These are phyloP conservation scores for Platanthera zijinensis DNA, from an alignment of 106 monocot species.

Conservation along the genomic window DNA sequence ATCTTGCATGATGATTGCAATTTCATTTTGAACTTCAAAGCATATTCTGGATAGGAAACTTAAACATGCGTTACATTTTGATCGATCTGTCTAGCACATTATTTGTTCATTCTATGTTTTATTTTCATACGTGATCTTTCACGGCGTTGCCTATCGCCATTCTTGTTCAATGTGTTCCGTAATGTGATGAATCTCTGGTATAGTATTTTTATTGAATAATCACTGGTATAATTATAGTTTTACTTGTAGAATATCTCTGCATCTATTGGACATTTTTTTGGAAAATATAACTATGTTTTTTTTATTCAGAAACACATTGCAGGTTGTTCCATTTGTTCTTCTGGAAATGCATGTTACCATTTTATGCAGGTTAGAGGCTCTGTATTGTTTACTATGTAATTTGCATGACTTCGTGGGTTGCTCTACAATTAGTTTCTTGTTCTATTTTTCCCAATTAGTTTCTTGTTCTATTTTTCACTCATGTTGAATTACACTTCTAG, in stretches of 20 bases:
- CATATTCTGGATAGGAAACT: neutral
- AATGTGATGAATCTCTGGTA: neutral
- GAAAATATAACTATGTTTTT: conserved; percentile 3
- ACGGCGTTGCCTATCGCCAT: neutral
- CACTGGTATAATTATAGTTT: neutral
- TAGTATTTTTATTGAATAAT: too few species aligned
- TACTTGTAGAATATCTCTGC: neutral
- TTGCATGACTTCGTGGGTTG: neutral
- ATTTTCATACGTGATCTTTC: neutral
- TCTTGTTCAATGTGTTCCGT: neutral
- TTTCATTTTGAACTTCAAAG: neutral
- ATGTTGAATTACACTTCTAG: neutral
- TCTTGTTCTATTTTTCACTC: neutral
- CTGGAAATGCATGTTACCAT: conserved; percentile 71
- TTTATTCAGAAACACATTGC: conserved; percentile 67
- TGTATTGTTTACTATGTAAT: neutral
- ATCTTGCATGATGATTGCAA: neutral
- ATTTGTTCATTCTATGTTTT: neutral
- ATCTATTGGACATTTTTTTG: neutral
- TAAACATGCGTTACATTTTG: neutral
- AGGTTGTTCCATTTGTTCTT: conserved; percentile 54
- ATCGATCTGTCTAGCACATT: neutral
- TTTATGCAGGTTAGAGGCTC: conserved; percentile 49
- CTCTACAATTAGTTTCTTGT: neutral
- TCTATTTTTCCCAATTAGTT: neutral